These are phyloP conservation scores for Monosporascus sp. DNA, from an alignment of 2,329 filamentous ascomycete genomes.

Conservation along the genomic window DNA sequence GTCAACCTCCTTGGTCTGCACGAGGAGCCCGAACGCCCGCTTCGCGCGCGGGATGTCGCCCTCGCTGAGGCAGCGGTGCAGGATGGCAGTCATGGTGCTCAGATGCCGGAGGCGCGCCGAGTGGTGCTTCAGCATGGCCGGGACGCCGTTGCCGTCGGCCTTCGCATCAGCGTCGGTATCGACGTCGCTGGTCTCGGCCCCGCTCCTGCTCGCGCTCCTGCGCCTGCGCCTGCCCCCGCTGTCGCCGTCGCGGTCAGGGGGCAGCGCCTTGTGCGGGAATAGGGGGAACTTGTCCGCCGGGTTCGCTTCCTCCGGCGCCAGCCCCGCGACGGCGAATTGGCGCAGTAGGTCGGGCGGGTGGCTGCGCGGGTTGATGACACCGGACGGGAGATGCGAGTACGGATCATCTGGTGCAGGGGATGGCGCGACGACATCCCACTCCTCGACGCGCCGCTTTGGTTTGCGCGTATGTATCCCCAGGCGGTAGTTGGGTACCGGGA, in stretches of 20 bases:
- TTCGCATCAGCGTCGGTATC: slow-evolving; percentile 6
- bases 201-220: slow-evolving; percentile 1
- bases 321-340: slow-evolving; percentile 50
- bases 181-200: slow-evolving; percentile 1
- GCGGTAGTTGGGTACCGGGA: slow-evolving; percentile 22
- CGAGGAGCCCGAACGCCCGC: slow-evolving; percentile 68
- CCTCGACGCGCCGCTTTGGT: slow-evolving; percentile 21
- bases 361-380: slow-evolving; percentile 50
- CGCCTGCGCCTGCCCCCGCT: slow-evolving; percentile 10
- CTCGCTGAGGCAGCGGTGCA: slow-evolving; percentile 67
- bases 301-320: slow-evolving; percentile 40
- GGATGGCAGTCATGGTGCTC: slow-evolving; percentile 59
- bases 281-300: slow-evolving; percentile 31
- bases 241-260: slow-evolving; percentile 9
- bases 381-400: slow-evolving; percentile 21
- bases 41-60: slow-evolving; percentile 68
- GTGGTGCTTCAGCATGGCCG: slow-evolving; percentile 8
- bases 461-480: slow-evolving; percentile 26
- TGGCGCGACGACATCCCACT: not conserved
- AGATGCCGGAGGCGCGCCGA: slow-evolving; percentile 51
- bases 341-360: slow-evolving; percentile 45
- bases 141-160: slow-evolving; percentile 1
- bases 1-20: slow-evolving; percentile 60
- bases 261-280: slow-evolving; percentile 48
- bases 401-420: slow-evolving; percentile 8